These are phyloP conservation scores for Populus hybrid DNA, from an alignment of 441 rosid species.

Conservation along the genomic window DNA sequence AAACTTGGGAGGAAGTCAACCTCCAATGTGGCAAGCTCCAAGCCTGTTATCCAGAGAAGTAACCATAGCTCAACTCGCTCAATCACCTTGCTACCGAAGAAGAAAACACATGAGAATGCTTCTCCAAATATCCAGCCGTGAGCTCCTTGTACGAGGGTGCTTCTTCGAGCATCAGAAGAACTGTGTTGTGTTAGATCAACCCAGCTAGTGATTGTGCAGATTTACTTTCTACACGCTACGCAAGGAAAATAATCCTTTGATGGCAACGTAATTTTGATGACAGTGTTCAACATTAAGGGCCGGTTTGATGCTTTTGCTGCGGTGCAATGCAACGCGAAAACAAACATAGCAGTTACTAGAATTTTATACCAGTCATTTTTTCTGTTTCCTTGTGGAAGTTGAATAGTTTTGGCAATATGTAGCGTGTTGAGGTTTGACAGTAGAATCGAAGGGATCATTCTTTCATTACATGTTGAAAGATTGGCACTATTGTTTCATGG, in stretches of 20 bases:
- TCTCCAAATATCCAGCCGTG: conserved; percentile 61
- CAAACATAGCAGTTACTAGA: background rate
- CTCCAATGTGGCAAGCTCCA: conserved; percentile 23
- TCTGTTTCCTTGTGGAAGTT: background rate
- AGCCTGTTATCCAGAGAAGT: conserved; percentile 24
- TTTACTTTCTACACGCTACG: conserved; percentile 16
- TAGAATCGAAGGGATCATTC: background rate
- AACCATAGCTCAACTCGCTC: conserved; percentile 24
- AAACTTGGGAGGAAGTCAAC: conserved; percentile 44
- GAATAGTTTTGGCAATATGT: background rate
- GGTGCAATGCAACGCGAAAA: too few species aligned
- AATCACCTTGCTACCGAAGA: conserved; percentile 32
- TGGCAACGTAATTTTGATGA: background rate
- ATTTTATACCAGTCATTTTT: background rate
- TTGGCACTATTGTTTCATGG: background rate
- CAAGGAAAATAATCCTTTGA: conserved; percentile 9
- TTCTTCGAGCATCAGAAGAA: background rate
- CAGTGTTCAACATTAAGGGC: background rate
- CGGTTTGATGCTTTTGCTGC: background rate
- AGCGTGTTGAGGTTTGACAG: background rate
- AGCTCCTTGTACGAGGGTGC: conserved; percentile 7
- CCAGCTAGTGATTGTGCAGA: conserved; percentile 6
- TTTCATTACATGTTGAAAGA: background rate
- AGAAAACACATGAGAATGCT: conserved; percentile 49
- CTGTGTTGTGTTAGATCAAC: background rate